Base-by-base conservation (phyloP, 106 monocot genomes). In the Ottelia alismoides region DNA sequence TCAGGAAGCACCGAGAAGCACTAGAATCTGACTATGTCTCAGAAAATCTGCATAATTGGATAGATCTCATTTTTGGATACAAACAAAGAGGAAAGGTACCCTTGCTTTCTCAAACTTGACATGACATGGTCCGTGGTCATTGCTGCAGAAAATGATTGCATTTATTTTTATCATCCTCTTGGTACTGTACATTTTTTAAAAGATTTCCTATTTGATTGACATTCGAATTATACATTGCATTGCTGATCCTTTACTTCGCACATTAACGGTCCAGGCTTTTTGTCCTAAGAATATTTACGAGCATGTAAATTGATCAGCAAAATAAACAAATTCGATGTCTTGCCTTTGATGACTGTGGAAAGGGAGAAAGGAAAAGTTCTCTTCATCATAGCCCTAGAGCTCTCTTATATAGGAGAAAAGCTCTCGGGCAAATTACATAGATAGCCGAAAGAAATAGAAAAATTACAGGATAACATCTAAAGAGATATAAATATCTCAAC, bases 11-110 rank as follows among this genome's bases (percentile, higher is more conserved):
- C 56, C 78, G 98, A 61, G 98, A 98, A 75, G 98, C 98, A 24
- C 65, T 98, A 70, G 98, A 98, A 65, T 98, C 82, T 48, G 82
- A 98, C 63, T 86, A 77, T 74, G 90, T 90, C 51, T 98, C 98
- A n/a, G 90, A 98, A 61, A 90, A 98, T 75, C 72, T 98, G 31
- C 98, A 98, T 58, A 85, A 90, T n/a, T 98, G 98, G 98, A 98
- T 98, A 47, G 98, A 98, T 51, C 90, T 98, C 22, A 90, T 98
- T 25, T 98, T 98, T 67, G 98, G 98, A 31, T 77, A 85, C 76
- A 98, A 86, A 50, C 98, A 98, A 53, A 78, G 90, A 31, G 98
- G 90, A 30, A 98, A 98, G 90, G 98, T 90, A 45, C 72, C 75
- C 48, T 78, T 92, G 27, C 6, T n/a, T n/a, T n/a, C n/a, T n/a